A percentile compares a stretch with the other conserved stretches of the same genome.
Evolutionary conservation across 2,329 filamentous ascomycete species (phyloP).

Genomic region (Biscogniauxia marginata): DNA sequence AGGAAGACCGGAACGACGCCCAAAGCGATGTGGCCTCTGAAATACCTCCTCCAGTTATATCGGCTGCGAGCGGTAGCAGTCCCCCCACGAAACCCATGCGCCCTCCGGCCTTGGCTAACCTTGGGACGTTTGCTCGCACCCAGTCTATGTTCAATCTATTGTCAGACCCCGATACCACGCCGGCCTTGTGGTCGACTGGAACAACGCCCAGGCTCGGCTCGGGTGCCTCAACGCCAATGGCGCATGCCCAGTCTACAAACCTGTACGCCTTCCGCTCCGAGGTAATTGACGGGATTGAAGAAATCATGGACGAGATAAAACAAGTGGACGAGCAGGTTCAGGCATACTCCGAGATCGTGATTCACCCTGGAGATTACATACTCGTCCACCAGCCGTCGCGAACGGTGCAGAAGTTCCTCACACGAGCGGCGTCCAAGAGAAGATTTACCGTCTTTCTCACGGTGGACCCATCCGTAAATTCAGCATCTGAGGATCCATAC

Average conservation of each 20-base stretch:
- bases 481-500: conserved; percentile 40
- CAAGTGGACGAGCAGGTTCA: conserved; percentile 94
- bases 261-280: conserved; percentile 79
- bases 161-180: conserved; percentile 59
- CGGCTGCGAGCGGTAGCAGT: conserved; percentile 4
- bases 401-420: conserved; percentile 85
- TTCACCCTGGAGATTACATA: conserved; percentile 89
- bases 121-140: conserved; percentile 63
- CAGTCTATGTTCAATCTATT: conserved; percentile 89
- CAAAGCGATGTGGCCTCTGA: not conserved
- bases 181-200: conserved; percentile 47
- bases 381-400: conserved; percentile 83
- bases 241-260: conserved; percentile 40
- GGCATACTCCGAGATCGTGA: conserved; percentile 82
- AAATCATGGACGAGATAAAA: conserved; percentile 92
- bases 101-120: conserved; percentile 60
- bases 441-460: conserved; percentile 89
- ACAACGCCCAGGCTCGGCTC: conserved; percentile 47
- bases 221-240: conserved; percentile 49
- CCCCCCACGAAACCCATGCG: conserved; percentile 36
- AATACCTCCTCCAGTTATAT: conserved; percentile 11
- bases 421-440: conserved; percentile 82
- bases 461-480: conserved; percentile 53
- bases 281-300: conserved; percentile 89
- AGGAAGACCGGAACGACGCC: conserved; percentile 70